Base-by-base conservation (phyloP, 1,284 basidiomycete genomes). In the Neonothopanus nambi region DNA sequence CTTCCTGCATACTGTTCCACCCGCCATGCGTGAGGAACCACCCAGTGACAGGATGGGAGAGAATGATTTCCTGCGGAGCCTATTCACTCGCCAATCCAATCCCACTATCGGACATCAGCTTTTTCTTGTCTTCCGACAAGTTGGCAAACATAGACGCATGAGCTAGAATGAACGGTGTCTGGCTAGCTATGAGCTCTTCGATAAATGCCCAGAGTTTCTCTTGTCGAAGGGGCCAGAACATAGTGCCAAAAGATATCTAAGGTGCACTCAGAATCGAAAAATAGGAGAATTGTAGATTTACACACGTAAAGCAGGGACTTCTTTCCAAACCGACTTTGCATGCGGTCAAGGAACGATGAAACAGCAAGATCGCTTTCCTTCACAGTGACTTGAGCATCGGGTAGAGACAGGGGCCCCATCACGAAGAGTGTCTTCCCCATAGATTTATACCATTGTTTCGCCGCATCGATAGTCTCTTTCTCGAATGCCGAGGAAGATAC, bases 221-320 rank as follows among this genome's bases (percentile, higher is more conserved):
- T n/a, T n/a, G n/a, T n/a, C n/a, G n/a, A n/a, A n/a, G n/a, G n/a
- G n/a, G 62, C 59, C 59, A 63, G 41, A 60, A 62, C 6, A 52
- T 26, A 7, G 57, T 59, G 5, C 63, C 63, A 28, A 63, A 65
- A 2, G 59, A 61, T 15, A 65, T 63, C 62, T 63, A n/a, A n/a
- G n/a, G n/a, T n/a, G n/a, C n/a, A n/a, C n/a, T n/a, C n/a, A n/a
- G n/a, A n/a, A 30, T 13, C 21, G 11, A 5, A 47, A 20, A 13
- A 42, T 18, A 40, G 20, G n/a, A n/a, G n/a, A n/a, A n/a, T n/a
- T 48, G n/a, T 17, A 21, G 37, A n/a, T n/a, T 36, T 33, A 50
- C 60, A 33, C 33, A 63, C 60, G 43, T 60, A 61, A 17, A 61
- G 15, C 7, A 61, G 37, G 20, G 56, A 58, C 4, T 49, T 54